These are phyloP conservation scores for Leptodontidium sp. DNA, from an alignment of 2,329 filamentous ascomycete species.

Conservation along the genomic window DNA sequence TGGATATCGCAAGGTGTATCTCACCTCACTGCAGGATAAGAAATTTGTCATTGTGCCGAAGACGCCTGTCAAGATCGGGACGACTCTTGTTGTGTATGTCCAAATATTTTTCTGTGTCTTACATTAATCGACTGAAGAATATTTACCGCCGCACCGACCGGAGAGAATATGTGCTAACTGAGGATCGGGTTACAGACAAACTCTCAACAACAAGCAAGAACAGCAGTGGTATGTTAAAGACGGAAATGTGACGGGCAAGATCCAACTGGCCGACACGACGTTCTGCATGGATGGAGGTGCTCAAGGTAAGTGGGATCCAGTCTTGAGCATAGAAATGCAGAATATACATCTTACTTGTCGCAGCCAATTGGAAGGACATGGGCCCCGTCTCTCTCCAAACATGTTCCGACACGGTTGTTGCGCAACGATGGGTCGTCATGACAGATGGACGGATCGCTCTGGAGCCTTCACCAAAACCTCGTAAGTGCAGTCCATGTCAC, in stretches of 20 bases:
- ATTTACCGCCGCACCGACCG: no score
- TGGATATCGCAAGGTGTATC: constrained; percentile 31
- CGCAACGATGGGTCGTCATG: constrained; percentile 34
- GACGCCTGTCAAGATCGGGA: constrained; percentile 24
- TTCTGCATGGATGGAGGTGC: constrained; percentile 34
- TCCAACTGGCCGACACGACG: constrained; percentile 28
- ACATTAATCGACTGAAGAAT: not conserved
- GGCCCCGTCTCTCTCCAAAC: constrained; percentile 23
- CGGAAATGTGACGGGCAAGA: constrained; percentile 28
- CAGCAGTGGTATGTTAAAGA: constrained; percentile 37
- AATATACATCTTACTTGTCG: no score
- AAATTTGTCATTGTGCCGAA: constrained; percentile 32
- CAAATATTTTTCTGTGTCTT: not conserved
- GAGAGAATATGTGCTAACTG: not conserved
- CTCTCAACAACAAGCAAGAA: constrained; percentile 24
- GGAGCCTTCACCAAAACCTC: constrained; percentile 26
- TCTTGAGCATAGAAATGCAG: not conserved
- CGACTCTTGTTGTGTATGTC: constrained; percentile 30
- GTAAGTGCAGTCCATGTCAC: constrained; percentile 13
- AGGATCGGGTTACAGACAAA: constrained; percentile 22
- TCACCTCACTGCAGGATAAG: constrained; percentile 30
- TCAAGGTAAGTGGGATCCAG: constrained; percentile 24
- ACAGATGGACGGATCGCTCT: constrained; percentile 34
- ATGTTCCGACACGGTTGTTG: constrained; percentile 22
- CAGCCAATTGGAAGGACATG: constrained; percentile 38